Percentiles rank a stretch among this genome's conserved stretches.
Evolutionary conservation across 805 yeast species (phyloP).

Genomic region (Saturnispora galanensis): DNA sequence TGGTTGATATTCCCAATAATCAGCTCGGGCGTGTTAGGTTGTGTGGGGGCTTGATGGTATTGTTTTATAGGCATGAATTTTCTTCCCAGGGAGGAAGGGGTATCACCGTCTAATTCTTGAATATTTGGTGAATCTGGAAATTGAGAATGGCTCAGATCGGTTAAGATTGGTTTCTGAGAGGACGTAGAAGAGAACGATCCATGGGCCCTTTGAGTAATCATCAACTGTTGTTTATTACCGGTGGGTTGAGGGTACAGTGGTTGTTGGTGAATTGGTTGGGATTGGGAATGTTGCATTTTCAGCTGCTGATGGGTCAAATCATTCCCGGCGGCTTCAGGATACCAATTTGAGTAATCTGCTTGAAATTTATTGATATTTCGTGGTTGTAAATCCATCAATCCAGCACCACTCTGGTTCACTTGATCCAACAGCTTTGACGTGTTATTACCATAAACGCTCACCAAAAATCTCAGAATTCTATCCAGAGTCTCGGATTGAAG

Average conservation of each 20-base stretch:
- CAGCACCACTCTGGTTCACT: slow-evolving; percentile 8
- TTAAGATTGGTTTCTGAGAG: slow-evolving; percentile 2
- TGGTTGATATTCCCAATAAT: slow-evolving; percentile 35
- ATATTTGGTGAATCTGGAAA: slow-evolving; percentile 3
- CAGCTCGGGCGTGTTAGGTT: slow-evolving; percentile 14
- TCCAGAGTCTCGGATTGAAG: slow-evolving; percentile 83
- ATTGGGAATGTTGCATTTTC: slow-evolving; percentile 9
- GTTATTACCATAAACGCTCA: slow-evolving; percentile 66
- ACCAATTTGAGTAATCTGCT: neutral
- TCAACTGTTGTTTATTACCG: slow-evolving; percentile 13
- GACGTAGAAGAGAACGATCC: slow-evolving; percentile 9
- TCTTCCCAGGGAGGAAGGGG: neutral
- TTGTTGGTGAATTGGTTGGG: neutral
- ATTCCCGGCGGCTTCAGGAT: neutral
- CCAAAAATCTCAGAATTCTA: slow-evolving; percentile 76
- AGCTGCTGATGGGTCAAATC: neutral
- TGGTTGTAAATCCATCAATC: slow-evolving; percentile 2
- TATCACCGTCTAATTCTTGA: slow-evolving; percentile 1
- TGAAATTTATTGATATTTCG: slow-evolving; percentile 1
- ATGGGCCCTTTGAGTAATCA: slow-evolving; percentile 24
- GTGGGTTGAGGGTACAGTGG: neutral
- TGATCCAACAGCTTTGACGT: slow-evolving; percentile 31
- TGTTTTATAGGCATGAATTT: slow-evolving; percentile 5
- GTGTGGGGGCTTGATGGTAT: neutral
- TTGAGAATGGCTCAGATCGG: slow-evolving; percentile 1